Conservation (phyloP, 192 early-diverging fungal genomes). For the Glomus cerebriforme region DNA sequence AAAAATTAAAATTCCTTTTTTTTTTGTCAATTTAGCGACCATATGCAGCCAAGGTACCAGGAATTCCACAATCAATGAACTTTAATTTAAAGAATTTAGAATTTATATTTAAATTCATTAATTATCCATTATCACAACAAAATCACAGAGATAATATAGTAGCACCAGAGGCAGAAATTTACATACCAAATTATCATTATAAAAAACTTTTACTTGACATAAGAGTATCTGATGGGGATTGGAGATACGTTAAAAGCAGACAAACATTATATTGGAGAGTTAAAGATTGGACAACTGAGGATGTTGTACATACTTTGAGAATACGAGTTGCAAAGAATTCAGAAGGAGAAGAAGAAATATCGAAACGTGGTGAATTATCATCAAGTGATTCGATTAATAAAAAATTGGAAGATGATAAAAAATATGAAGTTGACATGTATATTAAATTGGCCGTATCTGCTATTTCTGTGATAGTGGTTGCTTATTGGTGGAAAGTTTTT, state of each 20-base stretch:
- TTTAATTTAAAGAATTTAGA: slow-evolving; percentile 64
- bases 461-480: background rate
- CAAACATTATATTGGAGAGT: slow-evolving; percentile 68
- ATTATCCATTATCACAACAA: slow-evolving; percentile 40
- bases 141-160: slow-evolving; percentile 28
- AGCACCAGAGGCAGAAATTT: slow-evolving; percentile 64
- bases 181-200: slow-evolving; percentile 77
- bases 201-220: slow-evolving; percentile 51
- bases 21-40: slow-evolving; percentile 55
- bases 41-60: slow-evolving; percentile 76
- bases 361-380: background rate
- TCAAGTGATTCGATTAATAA: background rate
- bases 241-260: slow-evolving; percentile 63
- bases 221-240: slow-evolving; percentile 66
- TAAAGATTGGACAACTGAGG: slow-evolving; percentile 33
- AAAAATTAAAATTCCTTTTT: background rate
- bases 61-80: slow-evolving; percentile 56
- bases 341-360: background rate
- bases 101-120: slow-evolving; percentile 64
- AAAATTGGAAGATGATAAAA: background rate
- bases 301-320: slow-evolving; percentile 15
- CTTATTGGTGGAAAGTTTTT: background rate
- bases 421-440: background rate
- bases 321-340: slow-evolving; percentile 7
- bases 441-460: background rate